Evolutionary conservation across 2,329 filamentous ascomycete genomes (phyloP).

Genomic region (Talaromyces atroroseus): DNA sequence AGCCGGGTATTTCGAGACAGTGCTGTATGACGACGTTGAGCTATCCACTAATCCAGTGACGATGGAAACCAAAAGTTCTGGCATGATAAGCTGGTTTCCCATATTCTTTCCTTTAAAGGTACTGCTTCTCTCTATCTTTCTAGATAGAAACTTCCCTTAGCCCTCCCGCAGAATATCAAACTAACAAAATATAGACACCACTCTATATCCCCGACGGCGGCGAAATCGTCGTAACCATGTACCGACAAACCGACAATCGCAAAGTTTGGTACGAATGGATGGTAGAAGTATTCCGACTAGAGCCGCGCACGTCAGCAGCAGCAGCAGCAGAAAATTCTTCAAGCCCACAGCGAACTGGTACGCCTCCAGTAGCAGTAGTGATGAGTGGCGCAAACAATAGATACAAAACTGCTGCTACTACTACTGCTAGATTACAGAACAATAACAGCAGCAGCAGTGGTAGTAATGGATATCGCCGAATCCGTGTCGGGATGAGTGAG

Average conservation of each 20-base stretch:
- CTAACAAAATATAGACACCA: conserved; percentile 57
- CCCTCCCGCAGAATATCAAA: not conserved
- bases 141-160: no score
- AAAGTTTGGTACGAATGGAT: conserved; percentile 99
- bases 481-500: conserved; percentile 42
- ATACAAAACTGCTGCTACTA: conserved; percentile 12
- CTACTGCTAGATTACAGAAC: conserved; percentile 11
- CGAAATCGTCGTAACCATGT: conserved; percentile 88
- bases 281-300: conserved; percentile 67
- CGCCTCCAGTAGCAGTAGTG: conserved; percentile 17
- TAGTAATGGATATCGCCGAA: conserved; percentile 21
- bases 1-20: conserved; percentile 92
- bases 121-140: conserved; percentile 28
- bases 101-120: conserved; percentile 97
- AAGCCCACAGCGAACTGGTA: conserved; percentile 11
- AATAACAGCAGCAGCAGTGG: conserved; percentile 18
- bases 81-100: conserved; percentile 99
- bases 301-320: conserved; percentile 17
- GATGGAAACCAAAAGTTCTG: conserved; percentile 86
- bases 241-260: conserved; percentile 88
- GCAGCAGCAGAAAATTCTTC: conserved; percentile 1
- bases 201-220: conserved; percentile 78
- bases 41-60: conserved; percentile 87
- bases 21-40: conserved; percentile 81
- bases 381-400: conserved; percentile 26